phyloP scores from a whole-genome alignment of 805 yeast species.

The Saturnispora hagleri region DNA sequence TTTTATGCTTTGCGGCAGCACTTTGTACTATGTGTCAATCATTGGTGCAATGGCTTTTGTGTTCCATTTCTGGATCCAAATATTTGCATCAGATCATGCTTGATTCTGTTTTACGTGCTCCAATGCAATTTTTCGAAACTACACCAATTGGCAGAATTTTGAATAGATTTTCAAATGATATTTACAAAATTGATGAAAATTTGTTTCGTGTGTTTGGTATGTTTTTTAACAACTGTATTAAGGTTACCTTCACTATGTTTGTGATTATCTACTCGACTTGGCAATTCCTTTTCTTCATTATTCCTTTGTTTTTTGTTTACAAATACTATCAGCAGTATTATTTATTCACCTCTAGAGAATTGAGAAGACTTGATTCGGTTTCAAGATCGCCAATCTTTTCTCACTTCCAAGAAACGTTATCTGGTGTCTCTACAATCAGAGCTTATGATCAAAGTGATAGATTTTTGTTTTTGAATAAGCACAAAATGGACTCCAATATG shows the following conservation, averaged over 20 bases:
- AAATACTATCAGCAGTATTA: constrained; percentile 69
- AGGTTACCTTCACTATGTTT: constrained; percentile 62
- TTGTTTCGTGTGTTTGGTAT: constrained; percentile 61
- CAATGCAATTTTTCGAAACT: constrained; percentile 93
- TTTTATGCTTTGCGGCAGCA: constrained; percentile 64
- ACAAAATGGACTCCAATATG: constrained; percentile 77
- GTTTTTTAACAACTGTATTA: constrained; percentile 53
- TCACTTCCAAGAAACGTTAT: constrained; percentile 74
- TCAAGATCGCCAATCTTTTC: constrained; percentile 76
- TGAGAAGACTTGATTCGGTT: constrained; percentile 73
- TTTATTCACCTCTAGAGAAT: constrained; percentile 68
- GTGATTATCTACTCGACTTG: constrained; percentile 87
- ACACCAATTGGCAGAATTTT: constrained; percentile 90
- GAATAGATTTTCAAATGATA: constrained; percentile 86
- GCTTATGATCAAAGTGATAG: constrained; percentile 62
- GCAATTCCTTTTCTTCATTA: constrained; percentile 62
- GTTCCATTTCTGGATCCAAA: constrained; percentile 76
- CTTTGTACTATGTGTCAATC: constrained; percentile 54
- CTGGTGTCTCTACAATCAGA: constrained; percentile 66
- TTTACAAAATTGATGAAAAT: constrained; percentile 78
- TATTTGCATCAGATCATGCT: constrained; percentile 73
- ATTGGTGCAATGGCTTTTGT: constrained; percentile 64
- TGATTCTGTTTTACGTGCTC: constrained; percentile 64
- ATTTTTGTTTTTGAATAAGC: constrained; percentile 54
- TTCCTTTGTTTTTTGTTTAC: constrained; percentile 62